phyloP scores from a whole-genome alignment of 2,329 filamentous ascomycete species.

The Diaporthe aspalathi region DNA sequence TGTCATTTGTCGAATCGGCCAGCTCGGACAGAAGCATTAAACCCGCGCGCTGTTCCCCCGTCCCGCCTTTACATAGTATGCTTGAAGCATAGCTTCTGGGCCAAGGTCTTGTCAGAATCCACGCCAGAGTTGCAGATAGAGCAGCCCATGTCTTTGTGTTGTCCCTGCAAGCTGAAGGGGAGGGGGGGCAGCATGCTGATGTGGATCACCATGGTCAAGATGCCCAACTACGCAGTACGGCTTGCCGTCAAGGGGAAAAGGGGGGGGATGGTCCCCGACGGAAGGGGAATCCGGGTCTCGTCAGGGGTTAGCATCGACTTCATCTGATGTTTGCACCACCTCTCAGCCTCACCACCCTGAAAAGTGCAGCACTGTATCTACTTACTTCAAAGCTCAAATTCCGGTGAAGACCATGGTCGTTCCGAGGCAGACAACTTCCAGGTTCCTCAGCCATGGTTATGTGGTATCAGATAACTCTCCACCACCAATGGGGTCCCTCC shows the following conservation, averaged over 20 bases:
- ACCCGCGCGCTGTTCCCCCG: background rate
- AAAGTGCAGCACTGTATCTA: background rate
- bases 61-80: background rate
- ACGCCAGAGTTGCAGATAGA: constrained; percentile 20
- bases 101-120: background rate
- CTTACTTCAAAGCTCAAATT: background rate
- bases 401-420: background rate
- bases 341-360: background rate
- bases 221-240: constrained; percentile 6
- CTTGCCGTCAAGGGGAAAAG: constrained; percentile 5
- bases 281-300: background rate
- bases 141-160: constrained; percentile 2
- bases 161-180: background rate
- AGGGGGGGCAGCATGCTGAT: background rate
- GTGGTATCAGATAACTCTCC: background rate
- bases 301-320: constrained; percentile 5
- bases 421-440: background rate
- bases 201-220: constrained; percentile 5
- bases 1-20: constrained; percentile 15
- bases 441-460: background rate
- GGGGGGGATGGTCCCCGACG: constrained; percentile 18
- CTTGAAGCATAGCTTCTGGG: no score
- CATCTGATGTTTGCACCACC: constrained; percentile 10
- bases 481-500: background rate
- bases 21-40: constrained; percentile 3